These are phyloP conservation scores for Stachybotrys elegans DNA, from an alignment of 2,329 filamentous ascomycete genomes.

Conservation along the genomic window DNA sequence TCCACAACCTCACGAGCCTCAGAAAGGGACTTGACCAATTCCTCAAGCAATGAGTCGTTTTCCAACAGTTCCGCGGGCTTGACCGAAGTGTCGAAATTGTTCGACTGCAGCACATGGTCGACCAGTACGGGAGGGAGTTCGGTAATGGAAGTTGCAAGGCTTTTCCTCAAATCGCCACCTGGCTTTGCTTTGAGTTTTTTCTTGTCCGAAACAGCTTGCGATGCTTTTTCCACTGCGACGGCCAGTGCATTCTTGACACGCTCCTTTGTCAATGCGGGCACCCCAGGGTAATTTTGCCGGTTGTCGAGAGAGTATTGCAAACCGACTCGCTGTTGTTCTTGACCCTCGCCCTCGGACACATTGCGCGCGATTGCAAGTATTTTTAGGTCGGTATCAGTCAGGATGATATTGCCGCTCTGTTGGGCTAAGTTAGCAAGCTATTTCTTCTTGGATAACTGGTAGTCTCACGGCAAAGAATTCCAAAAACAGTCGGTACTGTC, in stretches of 20 bases:
- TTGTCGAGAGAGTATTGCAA: conserved; percentile 74
- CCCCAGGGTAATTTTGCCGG: conserved; percentile 75
- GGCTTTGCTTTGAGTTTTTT: conserved; percentile 72
- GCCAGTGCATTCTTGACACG: conserved; percentile 65
- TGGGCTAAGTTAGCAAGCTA: too few species aligned
- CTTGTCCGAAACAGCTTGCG: conserved; percentile 31
- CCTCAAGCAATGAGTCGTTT: conserved; percentile 57
- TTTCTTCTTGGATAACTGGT: too few species aligned
- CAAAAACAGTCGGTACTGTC: conserved; percentile 78
- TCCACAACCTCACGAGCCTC: conserved; percentile 67
- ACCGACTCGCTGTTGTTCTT: conserved; percentile 76
- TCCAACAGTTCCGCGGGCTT: conserved; percentile 67
- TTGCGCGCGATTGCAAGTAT: conserved; percentile 77
- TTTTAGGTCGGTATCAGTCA: conserved; percentile 79
- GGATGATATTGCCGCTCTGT: conserved; percentile 80
- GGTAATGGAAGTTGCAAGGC: conserved; percentile 76
- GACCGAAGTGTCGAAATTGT: conserved; percentile 62
- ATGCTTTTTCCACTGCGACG: conserved; percentile 56
- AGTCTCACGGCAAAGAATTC: conserved; percentile 92
- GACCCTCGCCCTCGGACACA: conserved; percentile 75
- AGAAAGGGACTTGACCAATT: conserved; percentile 62
- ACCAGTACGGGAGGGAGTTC: conserved; percentile 85
- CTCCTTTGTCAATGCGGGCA: conserved; percentile 70
- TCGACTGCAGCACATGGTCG: conserved; percentile 73
- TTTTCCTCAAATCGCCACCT: conserved; percentile 71